Evolutionary conservation across 352 stramenopile genomes (phyloP), one percentile per base, ranked within the genome.

Genomic region (Phytopythium vexans): DNA sequence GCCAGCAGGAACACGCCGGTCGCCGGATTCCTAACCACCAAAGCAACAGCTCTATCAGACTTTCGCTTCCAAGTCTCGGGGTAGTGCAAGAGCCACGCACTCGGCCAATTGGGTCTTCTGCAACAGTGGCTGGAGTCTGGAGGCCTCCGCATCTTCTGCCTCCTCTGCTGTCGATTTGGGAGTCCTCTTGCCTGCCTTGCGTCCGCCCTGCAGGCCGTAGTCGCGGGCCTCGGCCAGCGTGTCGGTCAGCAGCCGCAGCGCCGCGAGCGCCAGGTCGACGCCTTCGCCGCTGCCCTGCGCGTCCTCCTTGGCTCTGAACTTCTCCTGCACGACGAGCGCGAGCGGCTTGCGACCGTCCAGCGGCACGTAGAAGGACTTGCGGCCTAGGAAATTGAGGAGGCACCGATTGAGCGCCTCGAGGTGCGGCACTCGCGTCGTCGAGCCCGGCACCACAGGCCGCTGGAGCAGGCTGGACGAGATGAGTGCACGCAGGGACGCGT

Each of bases 1-100:
- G 84, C 70, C 40, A 94, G 53, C 35, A 94, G 49, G 47, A 91
- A 94, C 32, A 90, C 58, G 5, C 84, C 84, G 8, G 74, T 66
- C 32, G 70, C 58, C n/a, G 47, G 54, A 34, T 63, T 61, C 45
- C 70, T 87, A 41, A 16, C 52, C 14, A 54, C 9, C 54, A 6
- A 42, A 54, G 34, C 15, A 46, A 15, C 34, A 42, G 6, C 38
- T 44, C 49, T 27, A 15, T 14, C 46, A n/a, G 1, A 27, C 16
- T 46, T 45, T 14, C 16, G 6, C 37, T 6, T 27, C 9, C 21
- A 27, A 2, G 21, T 27, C 21, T 27, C 21, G 21, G 21, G 21
- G 21, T 27, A 27, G 21, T 27, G 41, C 41, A 8, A 32, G 40
- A 50, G 44, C 21, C 10, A 41, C 7, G 5, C 38, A n/a, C 38